Evolutionary conservation across 768 basidiomycete species (phyloP).

Genomic region (Kwoniella heveanensis): DNA sequence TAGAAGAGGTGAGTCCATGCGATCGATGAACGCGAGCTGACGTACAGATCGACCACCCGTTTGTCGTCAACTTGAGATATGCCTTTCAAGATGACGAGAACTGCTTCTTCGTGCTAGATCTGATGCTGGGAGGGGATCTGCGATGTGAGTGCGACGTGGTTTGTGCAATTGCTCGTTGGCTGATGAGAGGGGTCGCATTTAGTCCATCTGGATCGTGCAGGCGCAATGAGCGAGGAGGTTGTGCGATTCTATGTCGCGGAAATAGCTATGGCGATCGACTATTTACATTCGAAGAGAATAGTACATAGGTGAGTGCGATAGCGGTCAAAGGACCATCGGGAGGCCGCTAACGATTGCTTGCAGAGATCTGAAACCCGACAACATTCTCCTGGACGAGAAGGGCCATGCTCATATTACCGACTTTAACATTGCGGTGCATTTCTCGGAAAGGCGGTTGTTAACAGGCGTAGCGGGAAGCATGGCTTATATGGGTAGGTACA

Average conservation of each 20-base stretch:
- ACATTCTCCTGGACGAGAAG: conserved; percentile 86
- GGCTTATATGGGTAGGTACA: conserved; percentile 89
- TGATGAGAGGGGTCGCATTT: not conserved
- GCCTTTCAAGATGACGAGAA: conserved; percentile 98
- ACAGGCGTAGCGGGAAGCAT: conserved; percentile 95
- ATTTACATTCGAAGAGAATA: conserved; percentile 87
- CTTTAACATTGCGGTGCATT: conserved; percentile 98
- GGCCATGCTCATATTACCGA: conserved; percentile 98
- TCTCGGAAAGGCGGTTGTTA: conserved; percentile 81
- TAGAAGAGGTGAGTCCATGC: conserved; percentile 73
- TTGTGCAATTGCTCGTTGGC: not conserved
- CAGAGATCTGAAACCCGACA: conserved; percentile 96
- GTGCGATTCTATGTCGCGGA: conserved; percentile 89
- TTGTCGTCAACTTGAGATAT: conserved; percentile 85
- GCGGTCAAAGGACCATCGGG: not conserved
- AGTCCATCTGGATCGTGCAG: conserved; percentile 86
- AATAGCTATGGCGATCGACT: conserved; percentile 81
- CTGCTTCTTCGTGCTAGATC: conserved; percentile 95
- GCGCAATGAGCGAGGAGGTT: conserved; percentile 73
- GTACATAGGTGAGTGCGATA: conserved; percentile 78
- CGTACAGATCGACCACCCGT: conserved; percentile 81
- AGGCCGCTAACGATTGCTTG: conserved; percentile 4
- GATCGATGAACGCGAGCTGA: conserved; percentile 4
- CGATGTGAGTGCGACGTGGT: conserved; percentile 81
- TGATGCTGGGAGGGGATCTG: conserved; percentile 94